Conservation (phyloP, 1,139 yeast species). For the Hyphopichia burtonii region DNA sequence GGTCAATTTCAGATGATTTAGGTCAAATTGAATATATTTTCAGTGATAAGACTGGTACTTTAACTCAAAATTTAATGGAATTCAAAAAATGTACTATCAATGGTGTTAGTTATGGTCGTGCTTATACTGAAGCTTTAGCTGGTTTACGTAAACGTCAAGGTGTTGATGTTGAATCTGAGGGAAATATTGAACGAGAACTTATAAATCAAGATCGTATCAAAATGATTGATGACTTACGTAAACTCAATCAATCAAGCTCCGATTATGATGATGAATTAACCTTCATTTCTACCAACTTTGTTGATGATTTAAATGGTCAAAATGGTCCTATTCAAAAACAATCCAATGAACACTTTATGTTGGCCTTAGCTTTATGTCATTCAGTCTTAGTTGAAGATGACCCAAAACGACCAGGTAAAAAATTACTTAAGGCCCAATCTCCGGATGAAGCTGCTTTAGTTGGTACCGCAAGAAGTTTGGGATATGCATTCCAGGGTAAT, state of each 20-base stretch:
- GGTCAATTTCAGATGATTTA: constrained; percentile 63
- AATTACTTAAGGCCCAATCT: constrained; percentile 55
- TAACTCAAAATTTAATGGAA: constrained; percentile 62
- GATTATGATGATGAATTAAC: constrained; percentile 44
- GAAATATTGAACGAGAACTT: constrained; percentile 33
- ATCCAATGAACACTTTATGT: constrained; percentile 51
- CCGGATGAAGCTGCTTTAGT: constrained; percentile 69
- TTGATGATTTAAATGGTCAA: constrained; percentile 32
- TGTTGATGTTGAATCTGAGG: constrained; percentile 50
- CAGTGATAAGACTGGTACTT: constrained; percentile 62
- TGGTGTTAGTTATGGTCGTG: constrained; percentile 55
- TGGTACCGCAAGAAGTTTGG: constrained; percentile 57
- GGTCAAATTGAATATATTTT: constrained; percentile 65
- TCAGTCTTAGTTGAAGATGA: constrained; percentile 55
- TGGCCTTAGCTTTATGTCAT: constrained; percentile 56
- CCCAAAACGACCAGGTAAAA: constrained; percentile 33
- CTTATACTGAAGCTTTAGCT: constrained; percentile 61
- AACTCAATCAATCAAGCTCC: constrained; percentile 16
- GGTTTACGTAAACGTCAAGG: constrained; percentile 59
- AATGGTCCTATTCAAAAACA: constrained; percentile 30
- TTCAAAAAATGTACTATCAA: constrained; percentile 59
- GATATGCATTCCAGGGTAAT: constrained; percentile 48
- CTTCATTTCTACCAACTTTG: constrained; percentile 47
- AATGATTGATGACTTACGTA: constrained; percentile 34
- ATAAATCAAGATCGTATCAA: constrained; percentile 36